Evolutionary conservation across 2,329 filamentous ascomycete species (phyloP), one percentile per base, ranked within the genome.

Genomic region (Bipolaris sorokiniana): DNA sequence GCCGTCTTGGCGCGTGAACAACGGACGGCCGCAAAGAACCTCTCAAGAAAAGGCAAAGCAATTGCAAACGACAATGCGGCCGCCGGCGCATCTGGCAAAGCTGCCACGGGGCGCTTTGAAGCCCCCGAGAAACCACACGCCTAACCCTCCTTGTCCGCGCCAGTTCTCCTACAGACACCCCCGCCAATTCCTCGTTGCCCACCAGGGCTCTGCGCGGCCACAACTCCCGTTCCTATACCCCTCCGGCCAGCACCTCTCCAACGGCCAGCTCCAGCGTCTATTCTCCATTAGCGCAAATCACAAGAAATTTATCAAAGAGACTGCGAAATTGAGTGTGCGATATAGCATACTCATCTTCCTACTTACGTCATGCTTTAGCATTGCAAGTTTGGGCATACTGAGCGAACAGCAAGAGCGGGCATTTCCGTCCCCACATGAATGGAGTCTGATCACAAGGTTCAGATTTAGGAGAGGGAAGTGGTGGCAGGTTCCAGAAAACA

Each of bases 351-450:
- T 85, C 26, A 76, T 90, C 38, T 93, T 88, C 82, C 83, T 86
- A 13, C 83, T 88, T 38, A 75, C 87, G 7, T 78, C 83, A 42
- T 83, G 89, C 57, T 76, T 87, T 40, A 79, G 85, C 37, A 79
- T 90, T 9, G 84, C 88, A 37, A 83, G 84, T 63, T 85, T 87
- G 61, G 88, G 88, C 15, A 72, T 92, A 34, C 83, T 89, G 70
- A 88, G 93, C 69, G 91, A 96, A 76, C 80, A 83, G 58, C 81
- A 91, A 42, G 92, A 97, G 78, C 84, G 88, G 46, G 81, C 84
- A 50, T 91, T 88, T 72, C 92, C 92, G 0, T 93, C 91, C 1
- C 93, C 94, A 1, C 84, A 85, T 23, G 93, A 96, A 73, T 97
- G 93, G 92, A 80, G 80, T 0, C 89, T 87, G 75, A 78, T 86